Evolutionary conservation across 768 basidiomycete species (phyloP).

Genomic region (Serendipita sp.): DNA sequence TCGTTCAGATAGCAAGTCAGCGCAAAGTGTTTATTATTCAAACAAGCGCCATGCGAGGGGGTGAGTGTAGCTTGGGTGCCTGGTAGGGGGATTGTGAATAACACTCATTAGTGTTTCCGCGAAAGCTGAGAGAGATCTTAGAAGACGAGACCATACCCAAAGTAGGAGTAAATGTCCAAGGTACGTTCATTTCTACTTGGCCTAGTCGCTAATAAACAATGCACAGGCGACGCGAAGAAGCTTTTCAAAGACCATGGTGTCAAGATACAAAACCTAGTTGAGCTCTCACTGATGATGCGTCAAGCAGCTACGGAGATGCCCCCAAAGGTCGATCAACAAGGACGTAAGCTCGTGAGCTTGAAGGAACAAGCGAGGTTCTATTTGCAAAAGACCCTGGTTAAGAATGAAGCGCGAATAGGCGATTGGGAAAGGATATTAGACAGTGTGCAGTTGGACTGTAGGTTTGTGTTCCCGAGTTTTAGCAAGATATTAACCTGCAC

Average conservation of each 20-base stretch:
- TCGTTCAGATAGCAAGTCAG: conserved; percentile 53
- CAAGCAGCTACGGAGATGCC: conserved; percentile 41
- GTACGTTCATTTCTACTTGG: conserved; percentile 24
- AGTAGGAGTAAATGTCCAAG: conserved; percentile 58
- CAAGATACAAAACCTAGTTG: conserved; percentile 39
- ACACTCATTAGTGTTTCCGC: conserved; percentile 23
- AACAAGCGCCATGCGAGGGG: conserved; percentile 40
- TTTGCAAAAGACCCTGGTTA: conserved; percentile 33
- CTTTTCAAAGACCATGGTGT: conserved; percentile 33
- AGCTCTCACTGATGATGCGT: conserved; percentile 52
- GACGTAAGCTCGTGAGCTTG: conserved; percentile 39
- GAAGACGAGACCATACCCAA: conserved; percentile 40
- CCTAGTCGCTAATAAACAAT: not conserved
- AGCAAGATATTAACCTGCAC: conserved; percentile 10
- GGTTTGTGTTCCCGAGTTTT: conserved; percentile 18
- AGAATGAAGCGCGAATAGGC: conserved; percentile 38
- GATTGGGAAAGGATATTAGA: conserved; percentile 50
- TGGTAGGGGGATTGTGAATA: not conserved
- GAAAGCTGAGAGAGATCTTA: conserved; percentile 35
- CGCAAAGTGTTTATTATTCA: conserved; percentile 49
- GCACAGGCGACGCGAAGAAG: conserved; percentile 51
- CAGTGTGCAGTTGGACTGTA: conserved; percentile 42
- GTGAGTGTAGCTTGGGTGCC: not conserved
- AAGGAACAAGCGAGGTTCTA: conserved; percentile 23
- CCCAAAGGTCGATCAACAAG: not conserved